These are phyloP conservation scores for Paulinella micropora DNA, from an alignment of 78 protist genomes.

Conservation along the genomic window DNA sequence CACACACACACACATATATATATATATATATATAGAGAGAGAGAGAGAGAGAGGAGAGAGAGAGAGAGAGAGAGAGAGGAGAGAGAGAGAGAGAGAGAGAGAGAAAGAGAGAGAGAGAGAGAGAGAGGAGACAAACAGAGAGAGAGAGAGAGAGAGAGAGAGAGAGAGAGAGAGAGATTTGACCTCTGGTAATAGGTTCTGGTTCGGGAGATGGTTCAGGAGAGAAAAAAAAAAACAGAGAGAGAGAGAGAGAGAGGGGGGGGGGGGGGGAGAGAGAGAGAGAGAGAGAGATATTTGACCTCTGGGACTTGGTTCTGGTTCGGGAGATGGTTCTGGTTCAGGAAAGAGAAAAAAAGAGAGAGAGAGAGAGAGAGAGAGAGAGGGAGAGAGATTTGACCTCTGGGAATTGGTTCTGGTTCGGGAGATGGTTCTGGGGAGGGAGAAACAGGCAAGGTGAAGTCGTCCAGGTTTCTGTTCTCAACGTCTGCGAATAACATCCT, in stretches of 20 bases:
- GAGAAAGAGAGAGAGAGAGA: neutral
- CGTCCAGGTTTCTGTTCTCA: neutral
- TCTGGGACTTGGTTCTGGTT: neutral
- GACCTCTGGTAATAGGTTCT: too few relatives aligned
- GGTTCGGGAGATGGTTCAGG: neutral
- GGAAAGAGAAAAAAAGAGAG: neutral
- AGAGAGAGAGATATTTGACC: too few relatives aligned
- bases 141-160: too few relatives aligned
- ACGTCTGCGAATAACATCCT: too few relatives aligned
- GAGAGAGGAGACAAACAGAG: too few relatives aligned
- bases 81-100: neutral
- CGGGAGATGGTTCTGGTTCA: neutral
- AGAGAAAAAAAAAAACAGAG: neutral
- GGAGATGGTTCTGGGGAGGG: neutral
- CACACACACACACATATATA: too few relatives aligned
- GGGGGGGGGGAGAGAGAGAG: neutral
- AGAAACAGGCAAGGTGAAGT: neutral
- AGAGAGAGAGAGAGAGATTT: too few relatives aligned
- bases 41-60: too few relatives aligned
- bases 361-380: neutral
- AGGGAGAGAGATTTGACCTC: too few relatives aligned
- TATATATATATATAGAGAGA: too few relatives aligned
- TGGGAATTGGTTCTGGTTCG: neutral
- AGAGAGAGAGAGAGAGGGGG: neutral
- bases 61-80: neutral